Conservation (phyloP, 805 yeast species). For the Schizosaccharomyces lindneri region DNA sequence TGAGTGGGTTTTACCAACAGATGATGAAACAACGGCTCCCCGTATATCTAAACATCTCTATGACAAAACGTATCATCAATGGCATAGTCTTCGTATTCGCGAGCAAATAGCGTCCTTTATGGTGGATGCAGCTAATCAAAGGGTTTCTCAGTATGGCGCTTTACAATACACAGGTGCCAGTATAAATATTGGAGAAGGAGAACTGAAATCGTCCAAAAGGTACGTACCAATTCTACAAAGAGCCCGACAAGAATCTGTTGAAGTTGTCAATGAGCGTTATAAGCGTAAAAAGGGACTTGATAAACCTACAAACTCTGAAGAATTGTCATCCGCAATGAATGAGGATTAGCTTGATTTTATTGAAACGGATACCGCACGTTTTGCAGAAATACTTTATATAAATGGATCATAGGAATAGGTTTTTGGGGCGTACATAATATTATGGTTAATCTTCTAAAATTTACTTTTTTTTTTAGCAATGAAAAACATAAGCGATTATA, state of each 20-base stretch:
- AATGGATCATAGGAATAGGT: no score
- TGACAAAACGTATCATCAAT: background rate
- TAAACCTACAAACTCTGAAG: no score
- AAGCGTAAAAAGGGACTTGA: background rate
- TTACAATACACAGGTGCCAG: background rate
- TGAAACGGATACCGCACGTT: no score
- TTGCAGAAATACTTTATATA: no score
- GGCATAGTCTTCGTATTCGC: background rate
- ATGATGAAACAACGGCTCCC: background rate
- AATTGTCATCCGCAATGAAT: no score
- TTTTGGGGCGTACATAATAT: no score
- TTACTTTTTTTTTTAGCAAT: no score
- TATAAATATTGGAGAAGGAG: slow-evolving; percentile 55
- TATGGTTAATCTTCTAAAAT: no score
- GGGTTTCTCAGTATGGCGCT: slow-evolving; percentile 4
- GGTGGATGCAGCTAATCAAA: slow-evolving; percentile 12
- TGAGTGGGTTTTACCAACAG: slow-evolving; percentile 4
- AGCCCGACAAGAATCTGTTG: slow-evolving; percentile 36
- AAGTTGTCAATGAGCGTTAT: slow-evolving; percentile 37
- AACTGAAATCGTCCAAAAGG: slow-evolving; percentile 29
- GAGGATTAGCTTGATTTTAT: no score
- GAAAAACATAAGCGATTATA: no score
- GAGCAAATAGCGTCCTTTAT: background rate
- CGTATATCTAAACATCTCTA: background rate
- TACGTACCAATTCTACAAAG: slow-evolving; percentile 38